phyloP scores from a whole-genome alignment of 257 asterid species.

The Lavandula angustifolia region DNA sequence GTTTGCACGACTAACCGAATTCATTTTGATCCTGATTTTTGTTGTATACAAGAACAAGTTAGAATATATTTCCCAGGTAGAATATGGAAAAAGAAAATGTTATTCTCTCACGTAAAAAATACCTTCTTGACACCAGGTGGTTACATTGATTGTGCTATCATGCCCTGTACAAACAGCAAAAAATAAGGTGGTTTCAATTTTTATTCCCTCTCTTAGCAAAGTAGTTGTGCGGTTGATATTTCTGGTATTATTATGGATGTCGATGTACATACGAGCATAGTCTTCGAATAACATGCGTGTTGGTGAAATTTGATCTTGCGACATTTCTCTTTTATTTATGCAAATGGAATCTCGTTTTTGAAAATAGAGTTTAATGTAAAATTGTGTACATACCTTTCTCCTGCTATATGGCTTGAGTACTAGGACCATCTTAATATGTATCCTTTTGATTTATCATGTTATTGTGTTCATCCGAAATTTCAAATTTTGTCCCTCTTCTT shows the following conservation, averaged over 20 bases:
- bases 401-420: too few relatives aligned
- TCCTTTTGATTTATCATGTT: too few relatives aligned
- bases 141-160: slow-evolving; percentile 15
- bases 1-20: slow-evolving; percentile 28
- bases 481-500: too few relatives aligned
- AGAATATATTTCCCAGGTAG: background rate
- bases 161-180: slow-evolving; percentile 19
- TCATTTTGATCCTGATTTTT: slow-evolving; percentile 32
- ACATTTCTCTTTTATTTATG: too few relatives aligned
- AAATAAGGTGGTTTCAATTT: background rate
- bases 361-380: too few relatives aligned
- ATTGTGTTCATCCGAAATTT: too few relatives aligned
- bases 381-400: too few relatives aligned
- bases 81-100: slow-evolving; percentile 11
- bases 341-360: too few relatives aligned
- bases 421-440: too few relatives aligned
- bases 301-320: background rate
- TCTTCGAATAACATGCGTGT: background rate
- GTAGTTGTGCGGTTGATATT: slow-evolving; percentile 1
- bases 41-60: slow-evolving; percentile 31
- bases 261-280: background rate
- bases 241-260: slow-evolving; percentile 9
- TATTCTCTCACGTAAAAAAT: background rate
- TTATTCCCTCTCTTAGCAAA: too few relatives aligned
- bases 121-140: slow-evolving; percentile 5